phyloP scores from a whole-genome alignment of 495 filamentous ascomycete genomes.

The Aspergillus baeticus region DNA sequence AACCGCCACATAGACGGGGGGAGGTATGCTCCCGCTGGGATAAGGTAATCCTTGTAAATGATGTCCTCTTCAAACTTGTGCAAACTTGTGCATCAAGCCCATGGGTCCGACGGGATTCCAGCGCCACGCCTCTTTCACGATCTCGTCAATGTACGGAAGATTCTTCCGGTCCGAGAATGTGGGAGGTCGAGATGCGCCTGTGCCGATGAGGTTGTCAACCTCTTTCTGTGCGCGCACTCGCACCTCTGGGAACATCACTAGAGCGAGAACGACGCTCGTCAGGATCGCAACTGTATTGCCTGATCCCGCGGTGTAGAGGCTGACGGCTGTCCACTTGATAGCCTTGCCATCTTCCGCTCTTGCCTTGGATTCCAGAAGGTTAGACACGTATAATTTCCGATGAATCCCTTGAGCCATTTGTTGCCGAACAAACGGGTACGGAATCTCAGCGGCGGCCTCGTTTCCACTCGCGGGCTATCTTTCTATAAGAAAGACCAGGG shows the following conservation, averaged over 20 bases:
- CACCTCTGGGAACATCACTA: conserved; percentile 40
- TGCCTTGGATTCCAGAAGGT: conserved; percentile 15
- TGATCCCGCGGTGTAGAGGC: conserved; percentile 53
- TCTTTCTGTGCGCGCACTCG: conserved; percentile 53
- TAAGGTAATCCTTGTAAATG: conserved; percentile 29
- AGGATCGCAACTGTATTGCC: conserved; percentile 47
- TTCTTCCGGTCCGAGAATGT: conserved; percentile 26
- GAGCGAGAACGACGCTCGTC: conserved; percentile 35
- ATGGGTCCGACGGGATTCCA: conserved; percentile 45
- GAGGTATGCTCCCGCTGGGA: conserved; percentile 45
- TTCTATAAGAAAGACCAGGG: conserved; percentile 45
- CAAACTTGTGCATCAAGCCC: conserved; percentile 52
- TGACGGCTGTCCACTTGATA: conserved; percentile 44
- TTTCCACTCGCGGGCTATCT: conserved; percentile 34
- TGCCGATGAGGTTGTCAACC: conserved; percentile 51
- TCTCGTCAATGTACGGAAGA: conserved; percentile 42
- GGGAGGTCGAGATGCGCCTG: conserved; percentile 24
- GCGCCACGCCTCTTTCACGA: conserved; percentile 43
- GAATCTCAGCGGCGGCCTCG: conserved; percentile 22
- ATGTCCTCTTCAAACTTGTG: conserved; percentile 55
- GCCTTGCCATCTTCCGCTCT: conserved; percentile 21
- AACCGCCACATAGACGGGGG: conserved; percentile 38
- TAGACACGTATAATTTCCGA: conserved; percentile 34
- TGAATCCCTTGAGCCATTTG: conserved; percentile 33
- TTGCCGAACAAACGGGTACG: conserved; percentile 42